Evolutionary conservation across 2,329 filamentous ascomycete genomes (phyloP).

Genomic region (Malbranchea cinnamomea): DNA sequence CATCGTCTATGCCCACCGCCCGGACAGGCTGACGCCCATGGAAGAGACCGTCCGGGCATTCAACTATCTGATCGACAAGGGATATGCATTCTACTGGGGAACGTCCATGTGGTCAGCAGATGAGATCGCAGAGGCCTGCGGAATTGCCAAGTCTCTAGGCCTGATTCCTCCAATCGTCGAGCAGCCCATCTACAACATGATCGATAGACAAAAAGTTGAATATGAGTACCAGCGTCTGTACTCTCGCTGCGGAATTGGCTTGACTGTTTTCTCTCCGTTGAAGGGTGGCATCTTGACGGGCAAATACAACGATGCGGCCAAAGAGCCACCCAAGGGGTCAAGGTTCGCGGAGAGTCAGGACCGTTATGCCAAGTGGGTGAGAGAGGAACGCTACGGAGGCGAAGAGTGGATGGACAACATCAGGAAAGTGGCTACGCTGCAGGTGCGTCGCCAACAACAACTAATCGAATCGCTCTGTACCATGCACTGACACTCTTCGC

Average conservation of each 20-base stretch:
- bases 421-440: slow-evolving; percentile 40
- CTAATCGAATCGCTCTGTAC: slow-evolving; percentile 3
- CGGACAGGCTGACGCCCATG: slow-evolving; percentile 53
- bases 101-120: slow-evolving; percentile 55
- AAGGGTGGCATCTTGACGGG: slow-evolving; percentile 48
- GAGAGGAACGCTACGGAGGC: slow-evolving; percentile 24
- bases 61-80: slow-evolving; percentile 54
- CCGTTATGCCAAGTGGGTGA: slow-evolving; percentile 37
- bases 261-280: slow-evolving; percentile 51
- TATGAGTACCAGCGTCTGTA: slow-evolving; percentile 46
- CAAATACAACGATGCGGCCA: slow-evolving; percentile 52
- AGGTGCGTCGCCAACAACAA: slow-evolving; percentile 9
- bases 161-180: slow-evolving; percentile 40
- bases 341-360: slow-evolving; percentile 43
- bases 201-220: slow-evolving; percentile 47
- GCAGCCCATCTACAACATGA: slow-evolving; percentile 53
- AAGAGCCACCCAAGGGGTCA: slow-evolving; percentile 36
- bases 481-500: slow-evolving; percentile 20
- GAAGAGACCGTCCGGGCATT: slow-evolving; percentile 59
- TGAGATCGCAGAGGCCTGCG: slow-evolving; percentile 50
- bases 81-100: slow-evolving; percentile 58
- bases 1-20: slow-evolving; percentile 55
- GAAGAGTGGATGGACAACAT: slow-evolving; percentile 33
- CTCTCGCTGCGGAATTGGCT: slow-evolving; percentile 43
- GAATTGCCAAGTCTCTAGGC: slow-evolving; percentile 44